Evolutionary conservation across 108 stramenopile species (phyloP).

Genomic region (Licmophora abbreviata): DNA sequence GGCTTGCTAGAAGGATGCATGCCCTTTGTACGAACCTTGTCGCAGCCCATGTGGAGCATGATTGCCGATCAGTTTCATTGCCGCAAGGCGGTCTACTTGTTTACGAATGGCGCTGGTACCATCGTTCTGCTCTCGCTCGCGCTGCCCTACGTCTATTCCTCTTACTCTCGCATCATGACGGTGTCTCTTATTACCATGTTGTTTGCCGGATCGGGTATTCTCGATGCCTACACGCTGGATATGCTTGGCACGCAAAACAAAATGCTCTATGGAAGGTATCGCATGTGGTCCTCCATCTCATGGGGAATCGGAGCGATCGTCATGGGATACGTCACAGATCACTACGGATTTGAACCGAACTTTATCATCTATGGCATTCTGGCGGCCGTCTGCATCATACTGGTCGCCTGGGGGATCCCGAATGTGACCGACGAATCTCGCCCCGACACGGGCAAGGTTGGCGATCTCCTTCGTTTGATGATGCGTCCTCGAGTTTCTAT

Average conservation of each 20-base stretch:
- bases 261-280: slow-evolving; percentile 31
- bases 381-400: slow-evolving; percentile 14
- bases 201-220: slow-evolving; percentile 26
- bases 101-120: slow-evolving; percentile 19
- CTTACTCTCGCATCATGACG: slow-evolving; percentile 14
- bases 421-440: slow-evolving; percentile 4
- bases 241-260: slow-evolving; percentile 31
- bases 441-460: neutral
- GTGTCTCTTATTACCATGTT: slow-evolving; percentile 23
- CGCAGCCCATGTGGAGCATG: slow-evolving; percentile 23
- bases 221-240: slow-evolving; percentile 35
- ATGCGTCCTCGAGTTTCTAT: slow-evolving; percentile 15
- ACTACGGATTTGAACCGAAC: slow-evolving; percentile 39
- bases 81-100: slow-evolving; percentile 32
- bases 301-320: slow-evolving; percentile 43
- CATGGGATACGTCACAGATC: slow-evolving; percentile 41
- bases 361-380: slow-evolving; percentile 36
- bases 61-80: slow-evolving; percentile 28
- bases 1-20: slow-evolving; percentile 27
- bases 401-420: slow-evolving; percentile 20
- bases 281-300: slow-evolving; percentile 28
- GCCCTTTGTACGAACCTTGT: slow-evolving; percentile 16
- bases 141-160: slow-evolving; percentile 19
- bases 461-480: neutral
- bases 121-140: slow-evolving; percentile 24